Conservation (phyloP, 768 basidiomycete species). For the Lyophyllum atratum region DNA sequence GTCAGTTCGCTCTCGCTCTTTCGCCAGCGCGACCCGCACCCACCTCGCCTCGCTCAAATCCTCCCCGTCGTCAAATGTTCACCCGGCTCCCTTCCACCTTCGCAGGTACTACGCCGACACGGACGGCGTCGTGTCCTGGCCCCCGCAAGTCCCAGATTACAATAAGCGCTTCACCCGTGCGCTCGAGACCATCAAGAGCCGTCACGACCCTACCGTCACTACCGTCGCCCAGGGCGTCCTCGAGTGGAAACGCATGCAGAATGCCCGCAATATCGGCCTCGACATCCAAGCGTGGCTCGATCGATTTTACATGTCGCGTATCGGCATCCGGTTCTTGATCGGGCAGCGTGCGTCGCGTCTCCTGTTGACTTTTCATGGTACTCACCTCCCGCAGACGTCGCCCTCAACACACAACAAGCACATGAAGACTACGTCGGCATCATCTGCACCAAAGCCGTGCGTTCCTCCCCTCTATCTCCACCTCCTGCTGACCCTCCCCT, state of each 20-base stretch:
- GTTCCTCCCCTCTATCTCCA: slow-evolving; percentile 26
- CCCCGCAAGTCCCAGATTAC: slow-evolving; percentile 92
- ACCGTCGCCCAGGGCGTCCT: slow-evolving; percentile 95
- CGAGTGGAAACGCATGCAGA: slow-evolving; percentile 87
- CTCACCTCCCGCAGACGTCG: slow-evolving; percentile 67
- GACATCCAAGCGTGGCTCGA: slow-evolving; percentile 97
- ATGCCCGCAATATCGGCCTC: slow-evolving; percentile 69
- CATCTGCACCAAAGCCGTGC: slow-evolving; percentile 88
- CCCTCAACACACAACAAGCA: slow-evolving; percentile 87
- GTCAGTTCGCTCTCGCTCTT: slow-evolving; percentile 38
- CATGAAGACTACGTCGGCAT: slow-evolving; percentile 95
- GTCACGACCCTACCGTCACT: slow-evolving; percentile 97
- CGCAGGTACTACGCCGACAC: slow-evolving; percentile 86
- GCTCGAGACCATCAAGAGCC: slow-evolving; percentile 85
- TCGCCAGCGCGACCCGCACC: not conserved
- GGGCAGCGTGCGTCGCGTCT: slow-evolving; percentile 76
- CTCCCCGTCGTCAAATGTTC: not conserved
- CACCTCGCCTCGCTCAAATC: slow-evolving; percentile 6
- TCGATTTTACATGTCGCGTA: slow-evolving; percentile 94
- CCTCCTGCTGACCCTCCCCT: slow-evolving; percentile 2
- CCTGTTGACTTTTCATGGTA: not conserved
- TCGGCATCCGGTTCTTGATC: slow-evolving; percentile 94
- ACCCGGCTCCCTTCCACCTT: slow-evolving; percentile 6
- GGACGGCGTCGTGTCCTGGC: slow-evolving; percentile 68
- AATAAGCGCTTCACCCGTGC: slow-evolving; percentile 88